Percentiles rank a stretch among this genome's conserved stretches.
phyloP scores from a whole-genome alignment of 208 protist genomes.

The Trichomonas gallinae region DNA sequence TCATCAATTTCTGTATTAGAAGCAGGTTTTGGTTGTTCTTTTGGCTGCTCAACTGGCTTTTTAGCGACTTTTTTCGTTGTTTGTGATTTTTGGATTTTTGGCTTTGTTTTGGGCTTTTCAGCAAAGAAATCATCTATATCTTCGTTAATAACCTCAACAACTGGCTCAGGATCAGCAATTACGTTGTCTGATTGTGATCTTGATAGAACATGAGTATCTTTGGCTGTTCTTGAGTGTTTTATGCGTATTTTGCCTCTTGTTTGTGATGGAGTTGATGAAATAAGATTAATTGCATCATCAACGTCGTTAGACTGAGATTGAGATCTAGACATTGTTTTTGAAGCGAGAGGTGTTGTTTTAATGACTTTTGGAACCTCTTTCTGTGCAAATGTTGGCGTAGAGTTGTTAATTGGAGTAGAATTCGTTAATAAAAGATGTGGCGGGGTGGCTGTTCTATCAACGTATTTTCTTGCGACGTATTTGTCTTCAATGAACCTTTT shows the following conservation, averaged over 20 bases:
- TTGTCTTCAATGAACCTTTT: not conserved
- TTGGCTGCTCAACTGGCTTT: not conserved
- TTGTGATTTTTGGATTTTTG: not conserved
- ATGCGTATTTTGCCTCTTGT: not conserved
- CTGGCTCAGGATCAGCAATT: not conserved
- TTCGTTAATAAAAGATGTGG: not conserved
- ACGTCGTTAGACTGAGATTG: not conserved
- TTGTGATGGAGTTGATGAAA: not conserved
- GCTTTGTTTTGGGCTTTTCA: not conserved
- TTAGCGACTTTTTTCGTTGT: not conserved
- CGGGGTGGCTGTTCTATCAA: not conserved
- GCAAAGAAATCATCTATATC: not conserved
- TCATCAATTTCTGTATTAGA: not conserved
- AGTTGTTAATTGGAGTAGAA: not conserved
- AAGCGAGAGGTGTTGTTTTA: not conserved
- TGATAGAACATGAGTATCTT: not conserved
- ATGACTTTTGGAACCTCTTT: not conserved
- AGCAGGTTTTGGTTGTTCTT: not conserved
- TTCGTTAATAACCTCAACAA: not conserved
- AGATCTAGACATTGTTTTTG: not conserved
- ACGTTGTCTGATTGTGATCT: not conserved
- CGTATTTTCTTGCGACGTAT: not conserved
- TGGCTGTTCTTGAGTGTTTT: not conserved
- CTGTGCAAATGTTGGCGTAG: not conserved
- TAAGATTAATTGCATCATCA: not conserved